Conservation (phyloP, 164 flowering plant species). For the Kingdonia uniflora region DNA sequence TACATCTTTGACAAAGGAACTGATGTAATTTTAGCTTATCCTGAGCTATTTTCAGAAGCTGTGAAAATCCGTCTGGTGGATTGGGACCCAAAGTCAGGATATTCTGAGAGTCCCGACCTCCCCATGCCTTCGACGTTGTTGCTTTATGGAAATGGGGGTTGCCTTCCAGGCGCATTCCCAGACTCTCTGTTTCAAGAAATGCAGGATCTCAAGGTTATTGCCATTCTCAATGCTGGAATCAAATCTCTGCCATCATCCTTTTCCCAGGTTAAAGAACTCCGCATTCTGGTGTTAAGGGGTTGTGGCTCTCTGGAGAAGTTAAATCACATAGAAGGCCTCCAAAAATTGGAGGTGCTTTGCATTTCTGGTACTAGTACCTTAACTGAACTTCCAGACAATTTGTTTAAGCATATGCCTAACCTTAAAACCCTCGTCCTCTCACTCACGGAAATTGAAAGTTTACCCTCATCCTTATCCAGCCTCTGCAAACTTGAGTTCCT, state of each 20-base stretch:
- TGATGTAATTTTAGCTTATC: neutral
- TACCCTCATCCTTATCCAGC: neutral
- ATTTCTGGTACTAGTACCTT: neutral
- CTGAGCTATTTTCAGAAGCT: neutral
- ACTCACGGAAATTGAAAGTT: neutral
- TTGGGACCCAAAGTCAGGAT: neutral
- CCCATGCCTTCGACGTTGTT: neutral
- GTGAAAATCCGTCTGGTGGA: neutral
- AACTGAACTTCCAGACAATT: neutral
- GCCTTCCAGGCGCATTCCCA: neutral
- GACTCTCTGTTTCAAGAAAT: neutral
- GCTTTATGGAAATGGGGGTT: neutral
- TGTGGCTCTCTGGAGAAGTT: neutral
- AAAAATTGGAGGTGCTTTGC: neutral
- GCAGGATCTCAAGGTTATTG: neutral
- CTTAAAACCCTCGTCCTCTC: neutral
- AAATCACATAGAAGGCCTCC: neutral
- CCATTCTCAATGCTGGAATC: neutral
- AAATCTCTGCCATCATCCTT: neutral
- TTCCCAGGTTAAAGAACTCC: neutral
- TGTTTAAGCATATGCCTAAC: neutral
- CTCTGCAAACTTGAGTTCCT: neutral
- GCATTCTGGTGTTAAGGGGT: neutral
- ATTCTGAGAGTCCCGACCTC: neutral
- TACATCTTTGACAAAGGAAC: neutral